Conservation (phyloP, 345 rosid genomes). For the Ceriops tagal region DNA sequence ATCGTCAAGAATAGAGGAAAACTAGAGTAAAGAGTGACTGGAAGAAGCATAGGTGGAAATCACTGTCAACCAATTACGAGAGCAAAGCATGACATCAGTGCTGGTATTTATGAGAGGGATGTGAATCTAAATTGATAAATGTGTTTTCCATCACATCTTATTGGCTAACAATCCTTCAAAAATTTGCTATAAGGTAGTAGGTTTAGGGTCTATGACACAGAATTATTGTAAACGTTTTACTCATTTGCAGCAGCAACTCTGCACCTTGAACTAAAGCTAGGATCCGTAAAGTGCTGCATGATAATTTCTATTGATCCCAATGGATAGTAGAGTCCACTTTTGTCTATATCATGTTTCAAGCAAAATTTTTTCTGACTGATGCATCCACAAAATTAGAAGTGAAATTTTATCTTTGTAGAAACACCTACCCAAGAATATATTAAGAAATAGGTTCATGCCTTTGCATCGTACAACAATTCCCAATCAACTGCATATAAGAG, state of each 20-base stretch:
- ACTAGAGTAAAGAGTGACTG: not conserved
- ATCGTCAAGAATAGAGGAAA: not conserved
- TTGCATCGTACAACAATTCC: not conserved
- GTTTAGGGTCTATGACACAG: not conserved
- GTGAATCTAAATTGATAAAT: too few relatives aligned
- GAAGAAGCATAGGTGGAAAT: not conserved
- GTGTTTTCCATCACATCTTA: not conserved
- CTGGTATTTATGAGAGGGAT: too few relatives aligned
- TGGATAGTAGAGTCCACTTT: too few relatives aligned
- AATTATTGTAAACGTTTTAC: not conserved
- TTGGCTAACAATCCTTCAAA: not conserved
- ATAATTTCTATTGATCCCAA: too few relatives aligned
- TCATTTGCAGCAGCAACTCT: too few relatives aligned
- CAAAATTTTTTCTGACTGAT: not conserved
- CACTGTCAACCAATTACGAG: not conserved
- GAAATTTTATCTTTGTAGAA: not conserved
- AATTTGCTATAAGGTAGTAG: not conserved
- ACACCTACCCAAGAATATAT: not conserved
- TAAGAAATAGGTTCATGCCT: not conserved
- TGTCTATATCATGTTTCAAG: too few relatives aligned
- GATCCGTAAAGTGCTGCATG: too few relatives aligned
- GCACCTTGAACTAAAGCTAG: too few relatives aligned
- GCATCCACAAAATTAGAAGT: constrained; percentile 15
- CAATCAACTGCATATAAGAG: not conserved
- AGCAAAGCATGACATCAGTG: too few relatives aligned